phyloP scores from a whole-genome alignment of 148 eudicot species.

The Amaranthus palmeri region DNA sequence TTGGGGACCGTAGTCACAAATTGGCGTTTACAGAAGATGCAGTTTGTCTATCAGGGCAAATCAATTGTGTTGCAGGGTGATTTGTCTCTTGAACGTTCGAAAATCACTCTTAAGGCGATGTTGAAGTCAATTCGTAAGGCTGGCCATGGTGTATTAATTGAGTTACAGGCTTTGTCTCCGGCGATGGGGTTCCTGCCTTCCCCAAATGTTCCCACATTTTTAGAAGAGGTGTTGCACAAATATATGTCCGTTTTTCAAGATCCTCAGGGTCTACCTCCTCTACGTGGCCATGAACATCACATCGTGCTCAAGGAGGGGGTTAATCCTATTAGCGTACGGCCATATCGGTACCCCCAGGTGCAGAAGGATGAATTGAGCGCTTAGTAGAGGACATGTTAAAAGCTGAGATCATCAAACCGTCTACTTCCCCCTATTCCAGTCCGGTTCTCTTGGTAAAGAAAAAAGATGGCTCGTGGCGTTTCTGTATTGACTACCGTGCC shows the following conservation, averaged over 20 bases:
- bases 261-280: neutral
- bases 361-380: no score
- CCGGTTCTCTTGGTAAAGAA: conserved; percentile 7
- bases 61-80: no score
- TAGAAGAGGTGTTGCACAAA: neutral
- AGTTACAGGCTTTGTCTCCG: no score
- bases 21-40: no score
- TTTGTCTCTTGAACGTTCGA: no score
- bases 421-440: neutral
- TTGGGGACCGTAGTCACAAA: no score
- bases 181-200: no score
- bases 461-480: neutral
- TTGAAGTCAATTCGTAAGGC: neutral
- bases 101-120: neutral
- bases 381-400: no score
- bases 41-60: no score
- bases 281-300: neutral
- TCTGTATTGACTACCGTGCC: neutral
- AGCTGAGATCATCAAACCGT: neutral
- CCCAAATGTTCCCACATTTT: no score
- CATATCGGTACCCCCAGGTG: neutral
- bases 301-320: neutral
- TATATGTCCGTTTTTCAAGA: no score
- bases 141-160: neutral
- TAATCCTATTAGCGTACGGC: neutral